These are phyloP conservation scores for Auricularia auricula-judae DNA, from an alignment of 768 basidiomycete genomes.

Conservation along the genomic window DNA sequence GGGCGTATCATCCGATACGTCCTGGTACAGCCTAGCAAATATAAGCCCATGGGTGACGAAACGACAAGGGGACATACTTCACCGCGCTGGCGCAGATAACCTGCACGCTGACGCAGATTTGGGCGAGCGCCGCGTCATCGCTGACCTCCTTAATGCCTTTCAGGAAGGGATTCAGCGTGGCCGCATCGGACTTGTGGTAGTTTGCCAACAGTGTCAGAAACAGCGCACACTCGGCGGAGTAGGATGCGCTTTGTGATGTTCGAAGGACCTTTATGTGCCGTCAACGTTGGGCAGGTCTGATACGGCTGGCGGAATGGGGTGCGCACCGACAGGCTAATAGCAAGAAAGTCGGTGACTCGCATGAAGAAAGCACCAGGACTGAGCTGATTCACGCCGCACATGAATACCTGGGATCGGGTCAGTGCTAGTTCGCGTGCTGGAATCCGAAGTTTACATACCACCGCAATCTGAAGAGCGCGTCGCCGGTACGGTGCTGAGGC, in stretches of 20 bases:
- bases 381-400: slow-evolving; percentile 48
- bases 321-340: slow-evolving; percentile 32
- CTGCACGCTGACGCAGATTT: slow-evolving; percentile 45
- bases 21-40: slow-evolving; percentile 42
- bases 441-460: neutral
- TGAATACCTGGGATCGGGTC: slow-evolving; percentile 36
- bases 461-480: neutral
- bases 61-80: slow-evolving; percentile 27
- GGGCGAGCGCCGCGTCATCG: slow-evolving; percentile 43
- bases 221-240: slow-evolving; percentile 47
- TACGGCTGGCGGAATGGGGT: neutral
- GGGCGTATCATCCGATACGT: slow-evolving; percentile 39
- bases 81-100: slow-evolving; percentile 39
- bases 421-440: slow-evolving; percentile 21
- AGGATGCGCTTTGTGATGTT: slow-evolving; percentile 41
- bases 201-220: slow-evolving; percentile 55
- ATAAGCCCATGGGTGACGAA: neutral
- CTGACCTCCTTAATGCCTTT: slow-evolving; percentile 35
- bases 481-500: neutral
- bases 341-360: slow-evolving; percentile 49
- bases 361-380: slow-evolving; percentile 67
- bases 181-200: slow-evolving; percentile 63
- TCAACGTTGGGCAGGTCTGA: neutral
- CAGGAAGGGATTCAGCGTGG: slow-evolving; percentile 57
- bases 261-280: slow-evolving; percentile 37